Base-by-base conservation (phyloP, 495 filamentous ascomycete species). In the Annulohypoxylon maeteangense region DNA sequence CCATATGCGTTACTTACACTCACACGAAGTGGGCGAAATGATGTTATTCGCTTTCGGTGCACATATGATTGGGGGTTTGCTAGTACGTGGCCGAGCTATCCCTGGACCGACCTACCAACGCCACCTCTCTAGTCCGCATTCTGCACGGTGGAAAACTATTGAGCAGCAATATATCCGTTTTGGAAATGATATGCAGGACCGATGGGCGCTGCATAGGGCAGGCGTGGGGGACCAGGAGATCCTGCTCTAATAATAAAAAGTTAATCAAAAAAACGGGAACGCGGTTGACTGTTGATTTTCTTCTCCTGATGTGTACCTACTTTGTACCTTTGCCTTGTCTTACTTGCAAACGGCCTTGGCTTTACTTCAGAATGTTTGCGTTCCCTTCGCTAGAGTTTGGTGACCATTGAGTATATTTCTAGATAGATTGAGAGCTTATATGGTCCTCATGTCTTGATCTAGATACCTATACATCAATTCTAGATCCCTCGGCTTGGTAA, bases 161-260 rank as follows among this genome's bases (percentile, higher is more conserved):
- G 58, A 63, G 31, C 32, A 48, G 50, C 18, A 69, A 63, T 69
- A 7, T 64, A 65, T 64, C 44, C 25, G 12, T 64, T 70, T 70
- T 4, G 60, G 67, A 8, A 70, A 57, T 64, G 67, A 70, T 70
- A 44, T 32, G 60, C 60, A 45, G 29, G 34, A 22, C 25, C 42
- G 54, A 48, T 57, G 56, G 29, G 40, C 51, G n/a, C 18, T 8
- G 56, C 56, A 47, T 66, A 66, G 50, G 42, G 56, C 56, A 8
- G 51, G 36, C 50, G 63, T 59, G 55, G 56, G 54, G 60, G 55
- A 12, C 14, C 48, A 36, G 31, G 62, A 34, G 55, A 32, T 40
- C 48, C 4, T 62, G 58, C 50, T 67, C 51, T 62, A 63, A 53
- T 67, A 59, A 67, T 63, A 27, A 67, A 67, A 50, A 58, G 22